Base-by-base conservation (phyloP, 164 flowering plant species). In the Cinnamomum micranthum region DNA sequence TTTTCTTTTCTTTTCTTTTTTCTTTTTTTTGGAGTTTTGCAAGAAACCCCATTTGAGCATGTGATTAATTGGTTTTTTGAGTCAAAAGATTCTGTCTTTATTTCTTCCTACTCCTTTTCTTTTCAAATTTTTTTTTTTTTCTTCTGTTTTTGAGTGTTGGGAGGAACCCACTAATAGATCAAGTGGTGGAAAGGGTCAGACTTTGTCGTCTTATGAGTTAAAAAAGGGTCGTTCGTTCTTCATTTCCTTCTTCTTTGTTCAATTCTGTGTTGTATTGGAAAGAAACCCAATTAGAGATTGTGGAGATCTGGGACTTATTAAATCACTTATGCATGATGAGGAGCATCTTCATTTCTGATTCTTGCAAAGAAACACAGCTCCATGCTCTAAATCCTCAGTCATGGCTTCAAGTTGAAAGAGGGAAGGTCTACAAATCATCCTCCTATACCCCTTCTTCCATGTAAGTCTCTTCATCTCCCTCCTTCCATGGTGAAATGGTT, bases 351-450 rank as follows among this genome's bases (percentile, higher is more conserved):
- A 89, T 93, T n/a, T 82, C 92, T 55, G 99, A 93, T 59, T 82
- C 92, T 10, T 92, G 90, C 77, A 95, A 91, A 87, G 93, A 93
- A 70, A 71, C 97, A 52, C 98, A 87, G 78, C 84, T 91, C 11
- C 91, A 89, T 83, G 81, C 90, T 59, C 77, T 93, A 9, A 93
- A 90, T 88, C 97, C 98, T 50, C 98, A 93, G 82, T 90, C 99
- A 33, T 96, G 98, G 98, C 97, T 96, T 71, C 98, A 93, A 86
- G 98, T 96, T 81, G 99, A 96, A 83, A 92, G 97, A 82, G 98
- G 98, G 68, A 96, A 96, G 81, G 86, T 90, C 75, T 83, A 91
- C 50, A 95, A 92, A 79, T 70, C 80, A n/a, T 81, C 93, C 6
- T 65, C 91, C 2, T 78, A 84, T 50, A 77, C 90, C 35, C 80